Evolutionary conservation across 2,329 filamentous ascomycete genomes (phyloP).

Genomic region (Biscogniauxia sp.): DNA sequence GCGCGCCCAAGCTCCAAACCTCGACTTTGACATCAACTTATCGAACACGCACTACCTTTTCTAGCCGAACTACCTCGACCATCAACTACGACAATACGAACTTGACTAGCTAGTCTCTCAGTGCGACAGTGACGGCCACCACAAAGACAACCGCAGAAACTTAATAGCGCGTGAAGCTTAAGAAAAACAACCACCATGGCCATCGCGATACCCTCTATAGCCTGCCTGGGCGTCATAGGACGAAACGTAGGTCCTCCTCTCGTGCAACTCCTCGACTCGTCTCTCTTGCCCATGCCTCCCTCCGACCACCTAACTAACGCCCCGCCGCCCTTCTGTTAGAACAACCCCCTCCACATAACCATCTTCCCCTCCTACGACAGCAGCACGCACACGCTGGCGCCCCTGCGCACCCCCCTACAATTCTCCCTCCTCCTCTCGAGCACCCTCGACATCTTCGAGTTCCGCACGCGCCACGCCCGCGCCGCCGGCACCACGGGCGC

Average conservation of each 20-base stretch:
- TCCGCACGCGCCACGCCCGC: constrained; percentile 71
- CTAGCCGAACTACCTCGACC: neutral
- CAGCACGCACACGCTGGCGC: constrained; percentile 48
- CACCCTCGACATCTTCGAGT: constrained; percentile 90
- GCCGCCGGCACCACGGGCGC: constrained; percentile 44
- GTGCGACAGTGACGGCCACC: no score
- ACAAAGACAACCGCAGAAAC: no score
- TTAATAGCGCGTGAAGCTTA: no score
- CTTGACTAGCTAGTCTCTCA: no score
- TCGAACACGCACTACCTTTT: neutral
- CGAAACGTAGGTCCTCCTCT: constrained; percentile 65
- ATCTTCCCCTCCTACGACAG: constrained; percentile 76
- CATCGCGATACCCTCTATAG: constrained; percentile 72
- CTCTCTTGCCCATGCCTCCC: neutral
- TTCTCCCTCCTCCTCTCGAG: constrained; percentile 89
- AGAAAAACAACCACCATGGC: constrained; percentile 43
- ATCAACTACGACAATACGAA: neutral
- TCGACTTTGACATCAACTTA: neutral
- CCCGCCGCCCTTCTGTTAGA: constrained; percentile 51
- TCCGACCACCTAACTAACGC: neutral
- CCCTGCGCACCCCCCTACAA: constrained; percentile 73
- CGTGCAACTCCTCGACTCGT: constrained; percentile 1
- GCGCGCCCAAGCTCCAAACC: neutral
- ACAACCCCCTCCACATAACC: constrained; percentile 92
- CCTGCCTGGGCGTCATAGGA: constrained; percentile 90